Evolutionary conservation across 1,139 yeast genomes (phyloP).

Genomic region (Maudiozyma humilis): DNA sequence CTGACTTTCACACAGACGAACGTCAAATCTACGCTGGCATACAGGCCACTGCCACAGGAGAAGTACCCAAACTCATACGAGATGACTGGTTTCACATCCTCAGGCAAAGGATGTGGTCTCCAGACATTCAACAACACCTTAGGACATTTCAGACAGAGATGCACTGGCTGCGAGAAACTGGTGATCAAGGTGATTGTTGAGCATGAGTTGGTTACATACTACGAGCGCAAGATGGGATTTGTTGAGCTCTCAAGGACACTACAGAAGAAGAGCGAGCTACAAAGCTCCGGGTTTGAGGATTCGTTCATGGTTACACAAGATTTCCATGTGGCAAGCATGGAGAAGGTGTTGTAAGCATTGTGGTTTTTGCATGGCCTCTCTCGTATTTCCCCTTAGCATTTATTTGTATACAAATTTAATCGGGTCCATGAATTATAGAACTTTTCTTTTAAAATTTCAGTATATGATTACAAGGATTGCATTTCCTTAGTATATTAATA

Average conservation of each 20-base stretch:
- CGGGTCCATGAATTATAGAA: background rate
- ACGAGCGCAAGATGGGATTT: constrained; percentile 38
- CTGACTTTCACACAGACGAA: constrained; percentile 8
- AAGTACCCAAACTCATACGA: constrained; percentile 1
- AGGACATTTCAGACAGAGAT: background rate
- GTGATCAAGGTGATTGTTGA: constrained; percentile 42
- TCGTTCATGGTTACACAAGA: constrained; percentile 32
- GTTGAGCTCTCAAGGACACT: constrained; percentile 25
- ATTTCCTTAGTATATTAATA: background rate
- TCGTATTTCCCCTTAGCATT: background rate
- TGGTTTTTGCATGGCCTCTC: background rate
- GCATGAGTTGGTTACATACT: constrained; percentile 44
- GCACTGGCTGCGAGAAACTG: constrained; percentile 10
- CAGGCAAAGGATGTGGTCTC: constrained; percentile 9
- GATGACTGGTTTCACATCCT: constrained; percentile 1
- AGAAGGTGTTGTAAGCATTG: constrained; percentile 9
- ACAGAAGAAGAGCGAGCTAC: constrained; percentile 20
- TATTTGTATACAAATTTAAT: background rate
- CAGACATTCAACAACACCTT: background rate
- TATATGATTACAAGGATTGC: background rate
- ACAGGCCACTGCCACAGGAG: constrained; percentile 23
- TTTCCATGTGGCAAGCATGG: constrained; percentile 32
- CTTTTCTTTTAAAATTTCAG: background rate
- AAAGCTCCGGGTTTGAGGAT: constrained; percentile 31
- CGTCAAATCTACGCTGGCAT: constrained; percentile 41